Base-by-base conservation (phyloP, 306 rosid species). In the Cicer yamashitae region DNA sequence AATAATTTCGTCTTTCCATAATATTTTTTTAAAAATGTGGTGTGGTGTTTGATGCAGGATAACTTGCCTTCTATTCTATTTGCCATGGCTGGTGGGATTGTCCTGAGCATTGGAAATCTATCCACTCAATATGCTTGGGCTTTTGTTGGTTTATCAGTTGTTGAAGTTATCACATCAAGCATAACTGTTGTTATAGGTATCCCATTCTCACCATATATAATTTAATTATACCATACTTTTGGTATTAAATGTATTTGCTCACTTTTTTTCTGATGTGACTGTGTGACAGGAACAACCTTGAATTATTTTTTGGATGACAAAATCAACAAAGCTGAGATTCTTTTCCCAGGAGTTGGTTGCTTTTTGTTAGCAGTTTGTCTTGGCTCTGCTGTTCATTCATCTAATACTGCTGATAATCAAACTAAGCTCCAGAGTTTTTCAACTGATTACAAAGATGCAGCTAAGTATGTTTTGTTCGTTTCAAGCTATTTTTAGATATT, bases 301-400 rank as follows among this genome's bases (percentile, higher is more conserved):
- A 91, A 93, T 80, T 93, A 91, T 89, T 93, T 89, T 83, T 83
- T 93, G 71, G 96, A 93, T 80, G 91, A 80, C 83, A 87, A 77
- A 74, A 93, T 93, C 69, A 93, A 91, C 13, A 89, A 65, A 66
- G 98, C 97, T 6, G 89, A 89, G 82, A 86, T 93, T 77, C 92
- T 91, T 83, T 93, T 93, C 84, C 88, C 97, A 1, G 98, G 98
- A 25, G 98, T 93, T 75, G 98, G 77, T 68, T 91, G 97, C 89
- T 93, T 93, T 85, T 82, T 93, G 81, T 65, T 91, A 25, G 98
- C 97, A 1, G 97, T 91, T 67, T 93, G 92, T 82, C 87, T 91
- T 61, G 98, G 96, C 53, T 88, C 93, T 72, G 86, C 87, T 71
- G 92, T 93, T 76, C 97, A 93, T 86, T 80, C 96, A 70, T 93